Evolutionary conservation across 192 early-diverging fungal species (phyloP), one percentile per base, ranked within the genome.

Genomic region (Lobulomyces angularis): DNA sequence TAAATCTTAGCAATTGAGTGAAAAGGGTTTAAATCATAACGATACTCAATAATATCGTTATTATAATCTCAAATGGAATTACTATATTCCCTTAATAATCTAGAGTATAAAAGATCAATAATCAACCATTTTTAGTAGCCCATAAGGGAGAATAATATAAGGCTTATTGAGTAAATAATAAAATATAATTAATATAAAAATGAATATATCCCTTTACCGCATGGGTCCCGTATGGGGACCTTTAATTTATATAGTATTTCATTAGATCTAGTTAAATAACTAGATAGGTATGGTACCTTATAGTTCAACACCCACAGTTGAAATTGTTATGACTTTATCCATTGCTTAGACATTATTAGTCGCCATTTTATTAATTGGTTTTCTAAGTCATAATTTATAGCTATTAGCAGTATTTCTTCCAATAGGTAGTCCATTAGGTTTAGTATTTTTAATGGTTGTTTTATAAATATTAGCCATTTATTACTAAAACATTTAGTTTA

Each of bases 251-350:
- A 51, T 56, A 21, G 29, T 57, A 18, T 57, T 57, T 26, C 56
- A 61, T 51, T 31, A 50, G 32, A 57, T 57, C 30, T 56, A 59
- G 54, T 57, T 57, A 26, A 51, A 37, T 59, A 57, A 57, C 36
- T 38, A 59, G 48, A 28, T 61, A 29, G 55, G 55, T 57, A 59
- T 57, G 56, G 35, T 58, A 35, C 54, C 54, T 49, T 56, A 56
- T 57, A 59, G 54, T 56, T 48, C 54, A 35, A 56, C 54, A 32
- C 32, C 54, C 53, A 56, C 54, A 38, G 54, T 59, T 27, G 54
- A 56, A 56, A 56, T 56, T 27, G 44, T 56, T 25, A 59, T 59
- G 56, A 56, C 54, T 36, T 57, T 51, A 34, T 52, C 47, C 35
- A 22, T 59, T 29, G 52, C 54, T 24, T 27, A 48, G 24, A 60